Evolutionary conservation across 441 rosid genomes (phyloP), one percentile per base, ranked within the genome.

Genomic region (Iberis amara): DNA sequence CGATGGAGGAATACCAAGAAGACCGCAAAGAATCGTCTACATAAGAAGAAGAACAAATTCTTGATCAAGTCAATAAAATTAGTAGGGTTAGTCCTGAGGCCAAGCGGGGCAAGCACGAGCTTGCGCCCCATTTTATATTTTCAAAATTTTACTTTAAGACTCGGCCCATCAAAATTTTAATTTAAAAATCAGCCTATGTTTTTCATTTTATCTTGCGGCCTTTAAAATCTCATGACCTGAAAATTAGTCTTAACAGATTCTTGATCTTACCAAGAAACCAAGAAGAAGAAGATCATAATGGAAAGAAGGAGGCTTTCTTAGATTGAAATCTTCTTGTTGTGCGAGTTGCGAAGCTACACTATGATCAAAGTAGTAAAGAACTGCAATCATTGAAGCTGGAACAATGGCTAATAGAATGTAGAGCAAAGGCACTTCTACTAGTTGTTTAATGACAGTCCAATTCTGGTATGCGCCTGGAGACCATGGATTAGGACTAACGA

Each of bases 311-410:
- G 89, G 83, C 37, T 74, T 82, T 49, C 85, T 79, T 33, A 79
- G 72, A 65, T 79, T 82, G 66, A 82, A 82, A 68, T 82, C 85
- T 62, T 72, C 68, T 57, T 82, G 85, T 59, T 82, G 85, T 27
- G 89, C 85, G 7, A 79, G 85, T 62, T 82, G 89, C n/a, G 89
- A 70, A 32, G 83, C 89, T 55, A 79, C 82, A 8, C 83, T 77
- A 65, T 82, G 89, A 52, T 82, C 89, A 49, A 82, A 82, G 55
- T 79, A 82, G 61, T 82, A 82, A 39, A 82, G 89, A 57, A 79
- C 89, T 0, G 89, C 83, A 0, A 77, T 70, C 89, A 79, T 79
- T 39, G 85, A 73, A 4, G 89, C 89, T 3, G 85, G 89, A 59
- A 82, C 64, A 48, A 82, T 74, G 14, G 89, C 89, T 59, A 81